phyloP scores from a whole-genome alignment of 2,329 filamentous ascomycete genomes.

The Colletotrichum incanum region DNA sequence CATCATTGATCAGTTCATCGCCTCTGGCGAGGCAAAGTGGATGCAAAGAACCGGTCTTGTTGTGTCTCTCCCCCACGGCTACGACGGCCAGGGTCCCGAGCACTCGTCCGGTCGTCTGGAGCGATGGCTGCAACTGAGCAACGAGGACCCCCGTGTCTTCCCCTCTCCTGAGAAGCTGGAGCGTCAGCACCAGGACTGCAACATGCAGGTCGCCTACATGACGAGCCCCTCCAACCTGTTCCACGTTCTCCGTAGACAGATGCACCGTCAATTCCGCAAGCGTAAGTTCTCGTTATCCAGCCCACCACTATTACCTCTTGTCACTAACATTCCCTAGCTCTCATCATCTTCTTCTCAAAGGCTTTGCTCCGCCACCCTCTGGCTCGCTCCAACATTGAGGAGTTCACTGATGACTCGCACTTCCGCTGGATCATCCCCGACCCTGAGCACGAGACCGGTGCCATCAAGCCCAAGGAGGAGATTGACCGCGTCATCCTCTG shows the following conservation, averaged over 20 bases:
- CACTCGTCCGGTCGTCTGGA: slow-evolving; percentile 98
- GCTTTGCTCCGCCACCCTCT: slow-evolving; percentile 94
- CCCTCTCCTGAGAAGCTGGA: slow-evolving; percentile 90
- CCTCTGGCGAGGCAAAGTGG: slow-evolving; percentile 98
- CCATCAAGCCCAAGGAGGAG: slow-evolving; percentile 84
- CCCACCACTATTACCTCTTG: slow-evolving; percentile 11
- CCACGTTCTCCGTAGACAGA: slow-evolving; percentile 96
- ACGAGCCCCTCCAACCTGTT: slow-evolving; percentile 97
- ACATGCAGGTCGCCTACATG: slow-evolving; percentile 98
- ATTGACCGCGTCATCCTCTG: slow-evolving; percentile 96
- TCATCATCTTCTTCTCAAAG: slow-evolving; percentile 99
- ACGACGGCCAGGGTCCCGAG: slow-evolving; percentile 98
- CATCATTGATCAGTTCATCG: slow-evolving; percentile 99
- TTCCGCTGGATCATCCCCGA: slow-evolving; percentile 98
- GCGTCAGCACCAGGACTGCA: slow-evolving; percentile 99
- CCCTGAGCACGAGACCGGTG: slow-evolving; percentile 82
- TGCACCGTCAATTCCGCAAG: slow-evolving; percentile 99
- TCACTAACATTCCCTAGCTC: slow-evolving; percentile 68
- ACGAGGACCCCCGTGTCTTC: slow-evolving; percentile 96
- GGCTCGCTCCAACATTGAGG: slow-evolving; percentile 89
- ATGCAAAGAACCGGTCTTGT: slow-evolving; percentile 97
- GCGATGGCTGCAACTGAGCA: slow-evolving; percentile 96
- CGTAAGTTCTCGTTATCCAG: slow-evolving; percentile 72
- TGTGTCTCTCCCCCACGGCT: slow-evolving; percentile 96
- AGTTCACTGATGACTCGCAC: slow-evolving; percentile 91